Conservation (phyloP, 2,329 filamentous ascomycete genomes). For the Paracoccidioides brasiliensis region DNA sequence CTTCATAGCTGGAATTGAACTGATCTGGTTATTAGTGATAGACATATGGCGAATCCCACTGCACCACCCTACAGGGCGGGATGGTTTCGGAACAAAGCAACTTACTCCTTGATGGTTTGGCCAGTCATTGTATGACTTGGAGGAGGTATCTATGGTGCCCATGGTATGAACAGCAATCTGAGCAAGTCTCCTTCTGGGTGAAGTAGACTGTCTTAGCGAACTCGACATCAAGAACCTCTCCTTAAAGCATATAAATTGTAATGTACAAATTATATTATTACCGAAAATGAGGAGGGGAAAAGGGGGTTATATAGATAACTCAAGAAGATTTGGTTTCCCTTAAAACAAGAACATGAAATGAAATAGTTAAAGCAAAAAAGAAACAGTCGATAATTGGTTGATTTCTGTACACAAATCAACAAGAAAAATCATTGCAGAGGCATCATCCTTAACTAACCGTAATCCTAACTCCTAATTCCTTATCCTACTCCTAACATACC, state of each 20-base stretch:
- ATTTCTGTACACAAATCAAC: no score
- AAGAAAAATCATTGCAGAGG: no score
- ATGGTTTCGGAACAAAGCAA: constrained; percentile 1
- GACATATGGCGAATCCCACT: background rate
- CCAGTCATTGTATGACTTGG: constrained; percentile 32
- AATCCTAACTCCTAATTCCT: no score
- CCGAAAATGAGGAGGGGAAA: no score
- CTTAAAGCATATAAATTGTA: background rate
- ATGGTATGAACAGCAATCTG: background rate
- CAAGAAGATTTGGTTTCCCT: no score
- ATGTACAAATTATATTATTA: no score
- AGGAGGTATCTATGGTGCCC: background rate
- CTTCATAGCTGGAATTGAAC: constrained; percentile 57
- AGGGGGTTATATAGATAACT: no score
- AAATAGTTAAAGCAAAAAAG: no score
- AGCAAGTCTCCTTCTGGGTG: background rate
- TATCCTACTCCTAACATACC: no score
- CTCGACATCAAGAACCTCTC: background rate
- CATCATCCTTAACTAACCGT: no score
- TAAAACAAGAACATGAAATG: no score
- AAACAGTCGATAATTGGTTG: no score
- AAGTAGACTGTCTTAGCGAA: background rate
- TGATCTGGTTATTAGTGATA: constrained; percentile 21
- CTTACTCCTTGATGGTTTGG: constrained; percentile 40
- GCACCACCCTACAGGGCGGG: background rate